Conservation (phyloP, 1,284 basidiomycete genomes). For the Cutaneotrichosporon sp. region DNA sequence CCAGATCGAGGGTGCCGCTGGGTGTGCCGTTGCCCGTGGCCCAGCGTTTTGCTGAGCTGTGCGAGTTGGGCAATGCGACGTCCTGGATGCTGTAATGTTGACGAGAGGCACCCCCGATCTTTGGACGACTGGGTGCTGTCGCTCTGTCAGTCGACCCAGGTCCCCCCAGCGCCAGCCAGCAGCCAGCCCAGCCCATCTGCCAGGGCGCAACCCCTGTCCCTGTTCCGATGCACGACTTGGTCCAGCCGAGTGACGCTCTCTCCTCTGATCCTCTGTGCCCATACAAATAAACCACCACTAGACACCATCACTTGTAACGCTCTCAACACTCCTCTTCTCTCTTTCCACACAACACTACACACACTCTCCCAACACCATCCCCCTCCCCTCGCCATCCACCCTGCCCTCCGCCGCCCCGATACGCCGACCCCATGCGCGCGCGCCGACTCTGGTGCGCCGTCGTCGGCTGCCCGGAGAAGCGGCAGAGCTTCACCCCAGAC, state of each 20-base stretch:
- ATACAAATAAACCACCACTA: not conserved
- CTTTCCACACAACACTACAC: not conserved
- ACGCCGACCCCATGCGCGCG: constrained; percentile 7
- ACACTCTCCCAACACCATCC: not conserved
- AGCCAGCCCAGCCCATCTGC: not conserved
- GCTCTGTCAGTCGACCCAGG: too few species aligned
- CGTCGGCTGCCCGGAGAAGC: constrained; percentile 19
- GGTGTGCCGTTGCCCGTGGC: not conserved
- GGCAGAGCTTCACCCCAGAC: constrained; percentile 25
- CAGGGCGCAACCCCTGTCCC: not conserved
- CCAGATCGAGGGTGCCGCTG: not conserved
- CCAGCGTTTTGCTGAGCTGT: not conserved
- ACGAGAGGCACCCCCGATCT: not conserved
- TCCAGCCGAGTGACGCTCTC: not conserved
- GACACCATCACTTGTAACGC: too few species aligned
- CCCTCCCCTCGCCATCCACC: not conserved
- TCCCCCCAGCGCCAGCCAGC: too few species aligned
- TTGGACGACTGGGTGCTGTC: not conserved
- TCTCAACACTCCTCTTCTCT: not conserved
- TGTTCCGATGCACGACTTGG: not conserved
- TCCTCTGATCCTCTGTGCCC: too few species aligned
- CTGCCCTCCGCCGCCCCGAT: not conserved
- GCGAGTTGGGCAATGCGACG: not conserved
- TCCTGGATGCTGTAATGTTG: not conserved
- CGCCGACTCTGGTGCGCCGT: constrained; percentile 22